Percentiles rank a stretch among this genome's conserved stretches.
Evolutionary conservation across 768 basidiomycete species (phyloP).

Genomic region (Heimioporus sp.): DNA sequence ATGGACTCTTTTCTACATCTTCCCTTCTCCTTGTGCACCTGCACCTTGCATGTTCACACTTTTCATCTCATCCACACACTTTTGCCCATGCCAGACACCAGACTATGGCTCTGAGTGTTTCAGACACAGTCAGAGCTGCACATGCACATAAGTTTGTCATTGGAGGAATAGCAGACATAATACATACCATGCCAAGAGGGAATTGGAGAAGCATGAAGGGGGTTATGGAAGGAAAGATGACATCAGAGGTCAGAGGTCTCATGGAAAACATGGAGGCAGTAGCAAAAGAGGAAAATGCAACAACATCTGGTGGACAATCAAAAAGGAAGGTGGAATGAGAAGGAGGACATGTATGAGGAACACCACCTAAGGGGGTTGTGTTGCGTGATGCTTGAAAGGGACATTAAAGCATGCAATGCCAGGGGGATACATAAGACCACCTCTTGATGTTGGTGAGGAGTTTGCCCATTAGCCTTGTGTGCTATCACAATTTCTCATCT

Average conservation of each 20-base stretch:
- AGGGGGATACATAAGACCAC: constrained; percentile 28
- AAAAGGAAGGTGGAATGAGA: background rate
- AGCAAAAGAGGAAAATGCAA: constrained; percentile 82
- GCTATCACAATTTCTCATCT: constrained; percentile 92
- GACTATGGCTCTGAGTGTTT: too few relatives aligned
- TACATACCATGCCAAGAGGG: constrained; percentile 75
- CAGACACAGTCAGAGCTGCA: too few relatives aligned
- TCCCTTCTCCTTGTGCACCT: too few relatives aligned
- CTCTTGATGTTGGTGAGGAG: constrained; percentile 88
- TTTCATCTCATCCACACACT: too few relatives aligned
- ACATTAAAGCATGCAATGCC: background rate
- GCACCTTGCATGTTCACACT: too few relatives aligned
- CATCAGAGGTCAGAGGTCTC: constrained; percentile 78
- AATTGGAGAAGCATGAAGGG: constrained; percentile 87
- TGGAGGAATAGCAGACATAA: background rate
- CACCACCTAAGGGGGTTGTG: constrained; percentile 62
- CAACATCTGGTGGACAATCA: constrained; percentile 45
- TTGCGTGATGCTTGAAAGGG: constrained; percentile 69
- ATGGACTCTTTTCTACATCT: too few relatives aligned
- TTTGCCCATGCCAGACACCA: too few relatives aligned
- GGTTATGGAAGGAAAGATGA: constrained; percentile 95
- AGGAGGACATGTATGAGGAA: constrained; percentile 43
- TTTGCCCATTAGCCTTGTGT: constrained; percentile 89
- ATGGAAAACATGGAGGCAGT: constrained; percentile 60
- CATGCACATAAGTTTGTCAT: too few relatives aligned